Conservation (phyloP, 2,329 filamentous ascomycete species). For the Samsoniella hepiali region DNA sequence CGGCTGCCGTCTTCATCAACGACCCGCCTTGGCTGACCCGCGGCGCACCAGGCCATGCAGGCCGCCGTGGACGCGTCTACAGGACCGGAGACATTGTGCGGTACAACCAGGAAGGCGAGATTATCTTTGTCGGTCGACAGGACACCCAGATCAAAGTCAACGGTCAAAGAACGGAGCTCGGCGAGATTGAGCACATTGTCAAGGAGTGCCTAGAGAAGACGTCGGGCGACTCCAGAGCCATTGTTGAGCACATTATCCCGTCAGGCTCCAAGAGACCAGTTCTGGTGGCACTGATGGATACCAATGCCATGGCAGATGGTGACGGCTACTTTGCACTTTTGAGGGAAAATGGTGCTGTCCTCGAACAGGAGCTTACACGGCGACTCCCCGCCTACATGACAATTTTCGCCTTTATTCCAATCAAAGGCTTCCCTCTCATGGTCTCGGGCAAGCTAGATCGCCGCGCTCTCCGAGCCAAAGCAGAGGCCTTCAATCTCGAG, state of each 20-base stretch:
- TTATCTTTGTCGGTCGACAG: constrained; percentile 54
- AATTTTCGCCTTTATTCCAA: constrained; percentile 39
- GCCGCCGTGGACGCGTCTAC: constrained; percentile 33
- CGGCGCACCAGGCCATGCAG: constrained; percentile 2
- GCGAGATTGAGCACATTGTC: constrained; percentile 45
- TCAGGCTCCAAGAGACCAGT: constrained; percentile 37
- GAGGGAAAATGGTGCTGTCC: constrained; percentile 25
- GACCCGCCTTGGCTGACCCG: constrained; percentile 8
- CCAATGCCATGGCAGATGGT: not conserved
- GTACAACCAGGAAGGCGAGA: constrained; percentile 33
- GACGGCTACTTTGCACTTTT: constrained; percentile 23
- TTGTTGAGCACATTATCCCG: constrained; percentile 47
- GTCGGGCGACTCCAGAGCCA: constrained; percentile 36
- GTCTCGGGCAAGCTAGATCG: constrained; percentile 45
- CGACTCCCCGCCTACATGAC: constrained; percentile 35
- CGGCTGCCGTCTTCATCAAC: constrained; percentile 16
- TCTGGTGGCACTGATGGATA: constrained; percentile 40
- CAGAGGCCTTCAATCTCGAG: constrained; percentile 35
- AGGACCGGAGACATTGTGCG: constrained; percentile 46
- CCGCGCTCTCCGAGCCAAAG: constrained; percentile 40
- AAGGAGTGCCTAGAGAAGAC: constrained; percentile 36
- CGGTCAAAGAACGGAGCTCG: constrained; percentile 57
- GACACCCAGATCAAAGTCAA: constrained; percentile 61
- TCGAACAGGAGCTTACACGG: not conserved
- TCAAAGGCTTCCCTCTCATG: constrained; percentile 38